Conservation (phyloP, 371 early-diverging fungal genomes). For the Mortierella sp. region DNA sequence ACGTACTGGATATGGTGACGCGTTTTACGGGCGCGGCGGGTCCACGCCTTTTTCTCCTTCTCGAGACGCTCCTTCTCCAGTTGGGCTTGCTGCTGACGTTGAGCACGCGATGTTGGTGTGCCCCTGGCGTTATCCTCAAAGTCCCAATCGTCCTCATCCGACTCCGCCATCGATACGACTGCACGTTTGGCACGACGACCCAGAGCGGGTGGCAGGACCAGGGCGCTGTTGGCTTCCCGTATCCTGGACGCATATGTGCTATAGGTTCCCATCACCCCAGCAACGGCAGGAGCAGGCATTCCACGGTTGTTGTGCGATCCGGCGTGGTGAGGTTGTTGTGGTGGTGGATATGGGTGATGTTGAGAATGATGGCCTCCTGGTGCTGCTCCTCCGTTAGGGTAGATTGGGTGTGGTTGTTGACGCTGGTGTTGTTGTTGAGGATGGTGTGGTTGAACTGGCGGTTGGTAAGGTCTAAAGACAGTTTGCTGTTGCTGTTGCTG, state of each 20-base stretch:
- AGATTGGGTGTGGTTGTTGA: constrained; percentile 15
- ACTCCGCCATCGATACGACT: constrained; percentile 50
- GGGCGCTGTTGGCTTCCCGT: constrained; percentile 55
- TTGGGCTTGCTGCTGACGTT: constrained; percentile 30
- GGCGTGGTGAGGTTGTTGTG: neutral
- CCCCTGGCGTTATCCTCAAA: constrained; percentile 54
- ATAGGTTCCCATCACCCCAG: constrained; percentile 41
- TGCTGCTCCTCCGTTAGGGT: neutral
- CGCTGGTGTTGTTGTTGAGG: constrained; percentile 9
- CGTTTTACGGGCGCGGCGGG: constrained; percentile 42
- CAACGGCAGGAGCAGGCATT: constrained; percentile 15
- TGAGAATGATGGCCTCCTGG: neutral
- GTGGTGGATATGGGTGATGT: neutral
- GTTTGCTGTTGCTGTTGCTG: constrained; percentile 23
- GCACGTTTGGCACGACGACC: constrained; percentile 53
- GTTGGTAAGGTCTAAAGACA: constrained; percentile 19
- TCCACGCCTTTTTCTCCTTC: constrained; percentile 51
- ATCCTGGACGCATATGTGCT: constrained; percentile 59
- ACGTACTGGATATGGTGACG: constrained; percentile 50
- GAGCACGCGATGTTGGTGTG: constrained; percentile 35
- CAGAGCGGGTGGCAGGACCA: constrained; percentile 49
- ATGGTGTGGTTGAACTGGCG: constrained; percentile 12
- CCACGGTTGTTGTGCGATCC: neutral
- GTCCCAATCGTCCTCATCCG: constrained; percentile 57
- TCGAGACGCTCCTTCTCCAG: constrained; percentile 48